Conservation (phyloP, 805 yeast genomes). For the Yamadazyma olivae region DNA sequence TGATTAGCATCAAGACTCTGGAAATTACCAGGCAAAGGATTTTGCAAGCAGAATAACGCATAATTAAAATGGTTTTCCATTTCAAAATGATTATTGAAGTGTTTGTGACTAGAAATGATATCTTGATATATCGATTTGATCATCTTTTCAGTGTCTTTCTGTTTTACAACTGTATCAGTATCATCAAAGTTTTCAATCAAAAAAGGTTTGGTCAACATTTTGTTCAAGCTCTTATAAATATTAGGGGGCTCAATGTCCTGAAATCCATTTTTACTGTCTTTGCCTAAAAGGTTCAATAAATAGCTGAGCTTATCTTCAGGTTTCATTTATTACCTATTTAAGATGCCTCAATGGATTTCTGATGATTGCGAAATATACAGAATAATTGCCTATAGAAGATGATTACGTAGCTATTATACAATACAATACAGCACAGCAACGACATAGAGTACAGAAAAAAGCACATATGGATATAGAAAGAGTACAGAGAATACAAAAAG, state of each 20-base stretch:
- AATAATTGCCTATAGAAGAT: no score
- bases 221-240: slow-evolving; percentile 7
- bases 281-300: slow-evolving; percentile 19
- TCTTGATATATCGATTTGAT: slow-evolving; percentile 29
- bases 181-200: slow-evolving; percentile 22
- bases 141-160: slow-evolving; percentile 26
- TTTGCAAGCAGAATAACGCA: slow-evolving; percentile 29
- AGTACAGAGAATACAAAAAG: neutral
- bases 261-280: slow-evolving; percentile 3
- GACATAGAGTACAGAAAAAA: no score
- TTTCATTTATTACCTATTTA: slow-evolving; percentile 9
- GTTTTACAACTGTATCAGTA: slow-evolving; percentile 36
- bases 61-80: slow-evolving; percentile 42
- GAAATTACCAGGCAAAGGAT: slow-evolving; percentile 50
- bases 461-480: neutral
- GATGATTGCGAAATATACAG: no score
- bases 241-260: slow-evolving; percentile 14
- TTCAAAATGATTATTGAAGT: slow-evolving; percentile 12
- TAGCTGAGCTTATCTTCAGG: slow-evolving; percentile 14
- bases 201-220: slow-evolving; percentile 14
- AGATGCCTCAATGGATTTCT: slow-evolving; percentile 10
- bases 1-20: slow-evolving; percentile 79
- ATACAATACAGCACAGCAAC: no score
- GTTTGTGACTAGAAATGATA: slow-evolving; percentile 9
- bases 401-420: no score